These are phyloP conservation scores for Colletotrichum scovillei DNA, from an alignment of 2,329 filamentous ascomycete genomes.

Conservation along the genomic window DNA sequence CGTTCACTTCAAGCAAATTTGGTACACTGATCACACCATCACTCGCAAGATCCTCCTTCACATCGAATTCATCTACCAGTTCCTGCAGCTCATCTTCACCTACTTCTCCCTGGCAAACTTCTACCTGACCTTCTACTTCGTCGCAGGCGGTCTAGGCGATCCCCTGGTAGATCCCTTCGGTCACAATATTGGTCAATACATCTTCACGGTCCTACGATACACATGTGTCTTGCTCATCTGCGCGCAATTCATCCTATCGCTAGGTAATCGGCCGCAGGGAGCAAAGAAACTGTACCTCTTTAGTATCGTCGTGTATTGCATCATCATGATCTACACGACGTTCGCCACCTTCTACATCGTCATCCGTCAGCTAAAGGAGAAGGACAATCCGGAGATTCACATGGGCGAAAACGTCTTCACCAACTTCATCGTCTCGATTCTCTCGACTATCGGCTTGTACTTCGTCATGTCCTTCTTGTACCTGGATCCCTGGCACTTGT, in stretches of 20 bases:
- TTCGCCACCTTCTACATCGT: slow-evolving; percentile 93
- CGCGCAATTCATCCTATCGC: slow-evolving; percentile 94
- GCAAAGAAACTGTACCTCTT: slow-evolving; percentile 90
- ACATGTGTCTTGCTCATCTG: slow-evolving; percentile 87
- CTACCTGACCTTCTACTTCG: slow-evolving; percentile 98
- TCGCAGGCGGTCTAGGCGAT: slow-evolving; percentile 90
- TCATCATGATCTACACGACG: slow-evolving; percentile 97
- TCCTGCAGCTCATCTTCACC: slow-evolving; percentile 92
- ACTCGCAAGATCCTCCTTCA: slow-evolving; percentile 91
- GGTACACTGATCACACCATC: slow-evolving; percentile 91
- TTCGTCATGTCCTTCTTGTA: slow-evolving; percentile 97
- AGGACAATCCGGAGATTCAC: slow-evolving; percentile 51
- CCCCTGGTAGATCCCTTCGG: slow-evolving; percentile 88
- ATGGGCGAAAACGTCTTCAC: slow-evolving; percentile 93
- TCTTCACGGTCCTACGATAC: slow-evolving; percentile 90
- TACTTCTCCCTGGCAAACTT: slow-evolving; percentile 99
- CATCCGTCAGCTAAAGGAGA: slow-evolving; percentile 77
- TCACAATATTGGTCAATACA: slow-evolving; percentile 82
- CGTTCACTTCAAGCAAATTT: slow-evolving; percentile 93
- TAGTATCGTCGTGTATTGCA: slow-evolving; percentile 87
- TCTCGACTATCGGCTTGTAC: slow-evolving; percentile 92
- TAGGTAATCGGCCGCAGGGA: slow-evolving; percentile 96
- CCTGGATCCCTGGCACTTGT: slow-evolving; percentile 98
- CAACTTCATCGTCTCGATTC: slow-evolving; percentile 90
- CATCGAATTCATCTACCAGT: slow-evolving; percentile 95